These are phyloP conservation scores for Boletus coccyginus DNA, from an alignment of 768 basidiomycete genomes.

Conservation along the genomic window DNA sequence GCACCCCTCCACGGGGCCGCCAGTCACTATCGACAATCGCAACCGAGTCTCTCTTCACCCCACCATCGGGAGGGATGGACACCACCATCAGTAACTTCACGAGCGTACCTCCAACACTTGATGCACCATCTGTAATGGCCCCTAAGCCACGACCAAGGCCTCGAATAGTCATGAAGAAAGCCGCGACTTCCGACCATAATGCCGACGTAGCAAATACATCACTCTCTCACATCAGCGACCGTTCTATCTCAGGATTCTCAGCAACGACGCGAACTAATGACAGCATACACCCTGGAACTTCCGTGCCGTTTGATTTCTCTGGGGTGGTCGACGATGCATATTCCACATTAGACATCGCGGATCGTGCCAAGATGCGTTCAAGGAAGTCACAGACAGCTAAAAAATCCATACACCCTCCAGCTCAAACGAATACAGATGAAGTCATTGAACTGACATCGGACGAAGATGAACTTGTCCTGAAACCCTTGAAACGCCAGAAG, in stretches of 20 bases:
- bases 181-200: background rate
- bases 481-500: constrained; percentile 29
- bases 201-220: constrained; percentile 3
- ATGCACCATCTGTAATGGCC: background rate
- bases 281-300: constrained; percentile 18
- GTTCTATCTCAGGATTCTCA: background rate
- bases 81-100: constrained; percentile 17
- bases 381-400: constrained; percentile 30
- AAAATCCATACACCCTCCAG: background rate
- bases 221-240: constrained; percentile 24
- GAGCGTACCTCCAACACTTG: constrained; percentile 6
- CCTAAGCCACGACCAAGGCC: constrained; percentile 33
- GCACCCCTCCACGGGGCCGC: constrained; percentile 13
- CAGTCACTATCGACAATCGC: constrained; percentile 2
- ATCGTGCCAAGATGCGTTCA: constrained; percentile 56
- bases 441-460: constrained; percentile 48
- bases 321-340: constrained; percentile 16
- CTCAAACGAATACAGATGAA: constrained; percentile 19
- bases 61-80: constrained; percentile 3
- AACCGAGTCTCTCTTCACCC: constrained; percentile 29
- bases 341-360: constrained; percentile 44
- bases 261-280: constrained; percentile 15
- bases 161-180: constrained; percentile 24
- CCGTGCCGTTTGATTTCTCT: constrained; percentile 8
- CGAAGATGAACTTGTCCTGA: constrained; percentile 38